These are phyloP conservation scores for Tardiomyces digboiensis DNA, from an alignment of 1,139 yeast genomes.

Conservation along the genomic window DNA sequence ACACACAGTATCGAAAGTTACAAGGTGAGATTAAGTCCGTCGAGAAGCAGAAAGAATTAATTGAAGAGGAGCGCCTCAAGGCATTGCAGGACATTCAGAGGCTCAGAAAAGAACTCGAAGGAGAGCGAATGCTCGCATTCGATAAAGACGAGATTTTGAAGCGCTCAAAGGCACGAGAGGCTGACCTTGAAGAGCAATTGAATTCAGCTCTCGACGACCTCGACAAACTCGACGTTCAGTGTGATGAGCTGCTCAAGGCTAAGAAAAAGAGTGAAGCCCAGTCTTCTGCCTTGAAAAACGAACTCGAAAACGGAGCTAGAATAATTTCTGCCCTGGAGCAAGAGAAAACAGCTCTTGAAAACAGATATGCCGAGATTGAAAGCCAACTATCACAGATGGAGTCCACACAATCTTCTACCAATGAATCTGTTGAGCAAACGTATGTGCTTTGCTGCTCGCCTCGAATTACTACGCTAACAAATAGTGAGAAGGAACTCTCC, in stretches of 20 bases:
- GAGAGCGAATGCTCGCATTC: slow-evolving; percentile 32
- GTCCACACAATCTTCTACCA: background rate
- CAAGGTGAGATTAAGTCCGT: slow-evolving; percentile 32
- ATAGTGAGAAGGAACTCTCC: background rate
- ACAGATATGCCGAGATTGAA: slow-evolving; percentile 28
- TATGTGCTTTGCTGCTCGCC: background rate
- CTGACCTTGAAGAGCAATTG: slow-evolving; percentile 31
- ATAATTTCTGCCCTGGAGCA: slow-evolving; percentile 23
- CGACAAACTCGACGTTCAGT: slow-evolving; percentile 29
- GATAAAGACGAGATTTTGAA: slow-evolving; percentile 36
- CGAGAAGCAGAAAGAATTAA: slow-evolving; percentile 25
- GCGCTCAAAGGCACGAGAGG: slow-evolving; percentile 31
- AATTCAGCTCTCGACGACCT: slow-evolving; percentile 26
- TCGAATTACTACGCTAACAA: background rate
- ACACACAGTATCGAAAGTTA: slow-evolving; percentile 48
- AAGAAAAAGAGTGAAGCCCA: slow-evolving; percentile 27
- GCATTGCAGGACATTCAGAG: slow-evolving; percentile 30
- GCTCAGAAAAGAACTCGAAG: slow-evolving; percentile 27
- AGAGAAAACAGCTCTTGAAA: slow-evolving; percentile 24
- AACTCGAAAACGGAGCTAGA: slow-evolving; percentile 26
- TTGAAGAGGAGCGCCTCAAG: slow-evolving; percentile 23
- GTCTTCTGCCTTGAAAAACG: slow-evolving; percentile 22
- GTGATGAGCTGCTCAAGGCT: slow-evolving; percentile 28
- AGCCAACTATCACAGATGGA: slow-evolving; percentile 4
- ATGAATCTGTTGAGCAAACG: background rate